Base-by-base conservation (phyloP, 2,329 filamentous ascomycete genomes). In the Talaromyces sp. region DNA sequence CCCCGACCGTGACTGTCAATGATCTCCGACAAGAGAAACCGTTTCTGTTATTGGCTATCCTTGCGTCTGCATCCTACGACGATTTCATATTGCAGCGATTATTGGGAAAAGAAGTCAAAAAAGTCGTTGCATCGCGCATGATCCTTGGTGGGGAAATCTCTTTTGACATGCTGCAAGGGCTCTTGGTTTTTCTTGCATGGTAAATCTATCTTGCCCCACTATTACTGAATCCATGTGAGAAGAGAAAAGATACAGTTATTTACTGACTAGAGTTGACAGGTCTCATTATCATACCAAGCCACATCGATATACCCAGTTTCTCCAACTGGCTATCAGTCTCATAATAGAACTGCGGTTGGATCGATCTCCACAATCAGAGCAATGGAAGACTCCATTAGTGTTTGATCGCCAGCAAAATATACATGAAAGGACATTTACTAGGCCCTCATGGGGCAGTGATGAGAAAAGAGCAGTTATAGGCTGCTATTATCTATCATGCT, bases 391-490 rank as follows among this genome's bases (percentile, higher is more conserved):
- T 46, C 24, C 19, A 13, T n/a, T 56, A 16, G 19, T 32, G 9
- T 56, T 56, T 32, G 20, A 16, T 11, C n/a, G 65, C 58, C 43
- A 64, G 14, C 13, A 46, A 32, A 40, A 46, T 62, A 35, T 60
- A 4, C 24, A 55, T 29, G 46, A 51, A 11, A 16, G 29, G 11
- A 46, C 27, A 3, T 17, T 42, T 29, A 19, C 33, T 22, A 52
- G 49, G 52, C 46, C 44, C 24, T 54, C 58, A 13, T 70, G 67
- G 65, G 67, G 70, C 3, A 51, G 58, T n/a, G 77, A 77, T 20
- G 75, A 76, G 48, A 72, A 77, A 47, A 69, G 77, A 42, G 75
- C 76, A 2, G 67, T 76, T 11, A 70, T 73, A 3, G 77, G 75
- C 3, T 71, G 74, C 24, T 79, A 74, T 54, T 77, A 75, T 54